A percentile compares a stretch with the other conserved stretches of the same genome.
Evolutionary conservation across 805 yeast genomes (phyloP).

Genomic region (Hanseniaspora clermontiae): DNA sequence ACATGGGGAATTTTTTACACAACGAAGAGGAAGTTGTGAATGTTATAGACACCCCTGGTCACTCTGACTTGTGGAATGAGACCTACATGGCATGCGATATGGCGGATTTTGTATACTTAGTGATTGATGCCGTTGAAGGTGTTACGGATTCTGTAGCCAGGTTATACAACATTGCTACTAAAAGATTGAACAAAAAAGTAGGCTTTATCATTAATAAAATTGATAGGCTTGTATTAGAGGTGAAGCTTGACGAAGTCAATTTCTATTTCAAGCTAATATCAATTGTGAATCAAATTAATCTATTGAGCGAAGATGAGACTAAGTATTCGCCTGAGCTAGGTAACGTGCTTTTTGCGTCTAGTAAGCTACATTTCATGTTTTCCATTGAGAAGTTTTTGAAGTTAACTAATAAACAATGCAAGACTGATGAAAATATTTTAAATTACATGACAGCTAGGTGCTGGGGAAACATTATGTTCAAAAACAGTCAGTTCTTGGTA

Average conservation of each 20-base stretch:
- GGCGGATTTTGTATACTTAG: constrained; percentile 51
- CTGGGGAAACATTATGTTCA: constrained; percentile 67
- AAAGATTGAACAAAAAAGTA: constrained; percentile 44
- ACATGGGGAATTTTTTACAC: constrained; percentile 50
- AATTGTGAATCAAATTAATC: constrained; percentile 53
- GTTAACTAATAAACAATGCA: constrained; percentile 34
- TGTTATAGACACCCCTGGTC: constrained; percentile 85
- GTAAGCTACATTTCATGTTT: constrained; percentile 51
- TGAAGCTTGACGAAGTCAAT: constrained; percentile 61
- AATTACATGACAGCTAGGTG: constrained; percentile 39
- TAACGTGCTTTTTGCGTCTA: constrained; percentile 67
- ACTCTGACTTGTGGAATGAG: constrained; percentile 72
- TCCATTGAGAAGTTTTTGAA: constrained; percentile 52
- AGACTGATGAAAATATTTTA: constrained; percentile 24
- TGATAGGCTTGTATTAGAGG: constrained; percentile 73
- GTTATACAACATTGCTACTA: constrained; percentile 29
- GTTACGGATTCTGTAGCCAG: constrained; percentile 44
- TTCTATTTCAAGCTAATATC: constrained; percentile 55
- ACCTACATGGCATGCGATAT: constrained; percentile 48
- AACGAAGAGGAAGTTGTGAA: constrained; percentile 44
- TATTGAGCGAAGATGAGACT: constrained; percentile 31
- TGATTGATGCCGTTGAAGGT: constrained; percentile 67
- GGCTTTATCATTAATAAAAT: constrained; percentile 62
- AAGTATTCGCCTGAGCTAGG: constrained; percentile 45
- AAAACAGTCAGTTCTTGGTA: constrained; percentile 34